phyloP scores from a whole-genome alignment of 495 filamentous ascomycete genomes.

The Neohortaea acidophila region DNA sequence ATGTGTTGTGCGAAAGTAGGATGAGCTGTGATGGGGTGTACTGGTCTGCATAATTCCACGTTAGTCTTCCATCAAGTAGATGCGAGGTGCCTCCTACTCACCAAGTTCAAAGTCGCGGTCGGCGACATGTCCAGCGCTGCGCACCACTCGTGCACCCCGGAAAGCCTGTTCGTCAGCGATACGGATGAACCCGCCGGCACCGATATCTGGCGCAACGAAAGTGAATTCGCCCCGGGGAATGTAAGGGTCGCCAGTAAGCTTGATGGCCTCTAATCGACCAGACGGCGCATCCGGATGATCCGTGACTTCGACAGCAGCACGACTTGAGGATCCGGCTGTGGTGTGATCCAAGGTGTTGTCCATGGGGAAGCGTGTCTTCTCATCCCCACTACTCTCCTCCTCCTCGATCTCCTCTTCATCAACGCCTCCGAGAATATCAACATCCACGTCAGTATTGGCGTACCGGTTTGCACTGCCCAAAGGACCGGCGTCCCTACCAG shows the following conservation, averaged over 20 bases:
- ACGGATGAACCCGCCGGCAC: conserved; percentile 41
- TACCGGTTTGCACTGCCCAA: conserved; percentile 9
- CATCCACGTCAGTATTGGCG: conserved; percentile 6
- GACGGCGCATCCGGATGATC: conserved; percentile 28
- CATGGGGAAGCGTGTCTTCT: neutral
- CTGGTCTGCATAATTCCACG: conserved; percentile 33
- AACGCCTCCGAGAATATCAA: no score
- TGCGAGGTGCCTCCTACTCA: conserved; percentile 28
- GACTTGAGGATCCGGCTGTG: no score
- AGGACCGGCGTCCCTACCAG: neutral
- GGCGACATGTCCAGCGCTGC: conserved; percentile 62
- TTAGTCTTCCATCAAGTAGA: neutral
- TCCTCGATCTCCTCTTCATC: conserved; percentile 9
- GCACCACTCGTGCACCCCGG: conserved; percentile 57
- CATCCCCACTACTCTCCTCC: neutral
- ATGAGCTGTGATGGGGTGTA: conserved; percentile 64
- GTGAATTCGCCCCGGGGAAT: conserved; percentile 73
- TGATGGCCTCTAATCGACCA: conserved; percentile 63
- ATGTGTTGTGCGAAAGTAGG: conserved; percentile 54
- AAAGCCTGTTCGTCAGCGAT: conserved; percentile 55
- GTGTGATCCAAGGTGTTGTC: neutral
- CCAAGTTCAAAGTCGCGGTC: conserved; percentile 50
- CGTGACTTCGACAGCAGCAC: neutral
- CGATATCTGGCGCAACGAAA: conserved; percentile 64
- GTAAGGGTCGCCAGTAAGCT: conserved; percentile 80